Conservation (phyloP, 1,284 basidiomycete genomes). For the Taiwanofungus camphoratus region DNA sequence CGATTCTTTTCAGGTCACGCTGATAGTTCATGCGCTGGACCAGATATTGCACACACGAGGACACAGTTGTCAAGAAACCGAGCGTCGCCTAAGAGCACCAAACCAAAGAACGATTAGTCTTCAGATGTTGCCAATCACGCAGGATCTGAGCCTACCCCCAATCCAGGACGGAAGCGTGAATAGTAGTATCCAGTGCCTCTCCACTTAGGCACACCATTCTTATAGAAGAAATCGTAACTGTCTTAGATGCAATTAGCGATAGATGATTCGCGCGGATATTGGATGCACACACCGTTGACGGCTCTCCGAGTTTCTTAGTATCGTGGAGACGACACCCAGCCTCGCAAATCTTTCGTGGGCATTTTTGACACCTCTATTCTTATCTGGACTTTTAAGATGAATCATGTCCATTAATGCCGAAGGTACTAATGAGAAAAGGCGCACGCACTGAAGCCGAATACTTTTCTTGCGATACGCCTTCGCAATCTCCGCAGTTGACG, state of each 20-base stretch:
- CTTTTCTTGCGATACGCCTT: slow-evolving; percentile 90
- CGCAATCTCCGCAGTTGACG: slow-evolving; percentile 67
- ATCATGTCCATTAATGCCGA: background rate
- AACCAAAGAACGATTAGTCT: background rate
- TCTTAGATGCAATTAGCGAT: slow-evolving; percentile 1
- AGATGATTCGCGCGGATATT: background rate
- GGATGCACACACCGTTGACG: slow-evolving; percentile 61
- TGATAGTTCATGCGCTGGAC: slow-evolving; percentile 75
- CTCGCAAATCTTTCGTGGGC: slow-evolving; percentile 85
- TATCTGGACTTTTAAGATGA: slow-evolving; percentile 75
- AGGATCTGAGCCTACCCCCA: slow-evolving; percentile 59
- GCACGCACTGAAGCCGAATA: slow-evolving; percentile 78
- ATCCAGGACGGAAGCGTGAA: slow-evolving; percentile 85
- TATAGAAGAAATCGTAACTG: slow-evolving; percentile 88
- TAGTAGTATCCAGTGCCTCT: slow-evolving; percentile 89
- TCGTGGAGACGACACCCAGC: slow-evolving; percentile 79
- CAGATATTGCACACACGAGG: slow-evolving; percentile 74
- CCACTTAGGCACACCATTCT: slow-evolving; percentile 88
- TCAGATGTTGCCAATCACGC: background rate
- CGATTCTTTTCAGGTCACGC: slow-evolving; percentile 66
- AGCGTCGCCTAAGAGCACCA: slow-evolving; percentile 54
- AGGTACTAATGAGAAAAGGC: background rate
- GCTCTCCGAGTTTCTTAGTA: slow-evolving; percentile 71
- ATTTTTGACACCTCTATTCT: slow-evolving; percentile 79
- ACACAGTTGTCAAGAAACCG: slow-evolving; percentile 68